These are phyloP conservation scores for Fusarium citri DNA, from an alignment of 2,329 filamentous ascomycete species.

Conservation along the genomic window DNA sequence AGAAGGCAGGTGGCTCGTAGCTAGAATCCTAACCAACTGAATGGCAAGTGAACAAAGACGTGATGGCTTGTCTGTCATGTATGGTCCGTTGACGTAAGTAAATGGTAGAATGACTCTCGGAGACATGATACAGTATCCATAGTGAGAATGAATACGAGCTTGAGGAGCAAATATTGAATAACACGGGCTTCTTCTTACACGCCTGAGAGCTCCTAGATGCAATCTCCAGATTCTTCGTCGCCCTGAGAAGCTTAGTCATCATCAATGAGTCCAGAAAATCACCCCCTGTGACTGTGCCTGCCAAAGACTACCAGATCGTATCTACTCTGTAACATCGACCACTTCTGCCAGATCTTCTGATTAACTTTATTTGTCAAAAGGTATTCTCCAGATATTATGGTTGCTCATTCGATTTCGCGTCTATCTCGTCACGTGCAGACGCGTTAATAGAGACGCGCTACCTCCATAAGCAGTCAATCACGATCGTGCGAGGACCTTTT, in stretches of 20 bases:
- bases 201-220: not conserved
- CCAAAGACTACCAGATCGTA: not conserved
- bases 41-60: not conserved
- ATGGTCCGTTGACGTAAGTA: not conserved
- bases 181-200: not conserved
- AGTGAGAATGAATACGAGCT: not conserved
- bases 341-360: not conserved
- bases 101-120: not conserved
- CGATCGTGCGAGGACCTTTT: not conserved
- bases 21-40: not conserved
- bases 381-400: not conserved
- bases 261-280: not conserved
- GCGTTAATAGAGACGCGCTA: constrained; percentile 2
- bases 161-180: not conserved
- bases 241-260: not conserved
- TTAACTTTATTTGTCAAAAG: not conserved
- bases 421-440: not conserved
- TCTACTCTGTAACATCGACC: not conserved
- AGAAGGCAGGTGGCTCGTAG: not conserved
- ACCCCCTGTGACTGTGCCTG: not conserved
- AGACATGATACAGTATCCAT: not conserved
- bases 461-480: not conserved
- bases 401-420: not conserved
- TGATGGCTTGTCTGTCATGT: not conserved
- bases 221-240: not conserved